A percentile compares a stretch with the other conserved stretches of the same genome.
phyloP scores from a whole-genome alignment of 2,329 filamentous ascomycete species.

The Cytospora piceicola region DNA sequence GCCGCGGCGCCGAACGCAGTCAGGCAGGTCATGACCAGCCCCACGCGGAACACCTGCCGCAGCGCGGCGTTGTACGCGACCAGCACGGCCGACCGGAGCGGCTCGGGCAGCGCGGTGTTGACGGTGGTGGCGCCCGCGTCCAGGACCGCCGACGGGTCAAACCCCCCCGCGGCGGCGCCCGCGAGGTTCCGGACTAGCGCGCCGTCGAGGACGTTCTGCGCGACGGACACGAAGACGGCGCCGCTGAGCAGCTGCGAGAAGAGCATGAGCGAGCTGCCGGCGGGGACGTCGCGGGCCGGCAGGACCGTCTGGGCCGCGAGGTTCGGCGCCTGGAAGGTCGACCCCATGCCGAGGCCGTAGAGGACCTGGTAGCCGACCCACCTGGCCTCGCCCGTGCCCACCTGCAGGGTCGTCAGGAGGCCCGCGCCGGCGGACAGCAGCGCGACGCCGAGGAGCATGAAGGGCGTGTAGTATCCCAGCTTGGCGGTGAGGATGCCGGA shows the following conservation, averaged over 20 bases:
- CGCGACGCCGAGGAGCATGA: slow-evolving; percentile 45
- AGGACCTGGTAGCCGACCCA: slow-evolving; percentile 51
- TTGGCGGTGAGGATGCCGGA: slow-evolving; percentile 44
- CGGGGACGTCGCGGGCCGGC: slow-evolving; percentile 45
- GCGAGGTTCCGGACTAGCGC: slow-evolving; percentile 44
- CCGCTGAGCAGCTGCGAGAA: slow-evolving; percentile 52
- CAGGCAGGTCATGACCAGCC: slow-evolving; percentile 56
- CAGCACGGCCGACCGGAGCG: slow-evolving; percentile 33
- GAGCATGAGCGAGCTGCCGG: slow-evolving; percentile 49
- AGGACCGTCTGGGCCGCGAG: slow-evolving; percentile 53
- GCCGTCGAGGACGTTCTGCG: slow-evolving; percentile 49
- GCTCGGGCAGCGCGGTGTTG: slow-evolving; percentile 34
- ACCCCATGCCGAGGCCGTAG: slow-evolving; percentile 50
- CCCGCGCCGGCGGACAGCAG: slow-evolving; percentile 47
- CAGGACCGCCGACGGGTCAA: slow-evolving; percentile 32
- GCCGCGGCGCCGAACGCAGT: slow-evolving; percentile 57
- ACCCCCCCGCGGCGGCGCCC: slow-evolving; percentile 37
- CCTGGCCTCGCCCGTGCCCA: slow-evolving; percentile 38
- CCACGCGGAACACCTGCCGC: slow-evolving; percentile 62
- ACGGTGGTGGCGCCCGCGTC: slow-evolving; percentile 32
- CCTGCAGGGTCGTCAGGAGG: slow-evolving; percentile 47
- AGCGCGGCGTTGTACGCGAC: slow-evolving; percentile 65
- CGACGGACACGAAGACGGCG: slow-evolving; percentile 50
- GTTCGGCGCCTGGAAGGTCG: slow-evolving; percentile 48
- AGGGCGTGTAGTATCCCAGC: slow-evolving; percentile 51